phyloP scores from a whole-genome alignment of 164 flowering plant species.

The Chloranthus sessilifolius region DNA sequence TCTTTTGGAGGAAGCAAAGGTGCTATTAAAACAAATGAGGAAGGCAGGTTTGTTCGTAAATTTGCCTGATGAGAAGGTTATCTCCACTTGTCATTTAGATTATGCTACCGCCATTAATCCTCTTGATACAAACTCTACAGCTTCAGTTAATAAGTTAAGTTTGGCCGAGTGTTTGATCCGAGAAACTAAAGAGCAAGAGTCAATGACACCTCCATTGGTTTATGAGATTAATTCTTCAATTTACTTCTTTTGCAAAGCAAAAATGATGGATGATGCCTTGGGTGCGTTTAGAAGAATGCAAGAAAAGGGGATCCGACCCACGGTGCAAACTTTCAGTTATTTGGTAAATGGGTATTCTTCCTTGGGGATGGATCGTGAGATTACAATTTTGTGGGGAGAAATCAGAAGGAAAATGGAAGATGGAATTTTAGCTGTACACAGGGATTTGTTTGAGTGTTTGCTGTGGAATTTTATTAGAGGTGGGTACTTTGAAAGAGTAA shows the following conservation, averaged over 20 bases:
- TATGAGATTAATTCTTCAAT: conserved; percentile 66
- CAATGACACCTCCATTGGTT: conserved; percentile 22
- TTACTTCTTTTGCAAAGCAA: conserved; percentile 73
- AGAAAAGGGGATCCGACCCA: conserved; percentile 47
- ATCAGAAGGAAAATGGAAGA: conserved; percentile 51
- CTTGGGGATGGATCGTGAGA: conserved; percentile 59
- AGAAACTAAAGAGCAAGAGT: conserved; percentile 28
- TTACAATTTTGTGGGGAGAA: conserved; percentile 87
- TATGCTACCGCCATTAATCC: neutral
- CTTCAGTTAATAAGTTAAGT: conserved; percentile 18
- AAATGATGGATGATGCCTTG: conserved; percentile 80
- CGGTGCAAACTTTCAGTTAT: conserved; percentile 45
- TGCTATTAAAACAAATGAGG: conserved; percentile 51
- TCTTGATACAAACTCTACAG: conserved; percentile 3
- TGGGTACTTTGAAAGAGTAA: conserved; percentile 85
- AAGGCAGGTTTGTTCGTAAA: conserved; percentile 28
- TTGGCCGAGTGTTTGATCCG: conserved; percentile 33
- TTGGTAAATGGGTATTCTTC: conserved; percentile 55
- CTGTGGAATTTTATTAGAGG: conserved; percentile 64
- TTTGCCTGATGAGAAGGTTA: conserved; percentile 24
- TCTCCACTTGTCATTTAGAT: conserved; percentile 20
- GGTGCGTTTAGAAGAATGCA: conserved; percentile 55
- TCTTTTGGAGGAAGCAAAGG: conserved; percentile 52
- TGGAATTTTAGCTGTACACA: conserved; percentile 22
- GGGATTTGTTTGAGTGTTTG: conserved; percentile 61